Evolutionary conservation across 169 alveolate species (phyloP).

Genomic region (Plasmodium inui): DNA sequence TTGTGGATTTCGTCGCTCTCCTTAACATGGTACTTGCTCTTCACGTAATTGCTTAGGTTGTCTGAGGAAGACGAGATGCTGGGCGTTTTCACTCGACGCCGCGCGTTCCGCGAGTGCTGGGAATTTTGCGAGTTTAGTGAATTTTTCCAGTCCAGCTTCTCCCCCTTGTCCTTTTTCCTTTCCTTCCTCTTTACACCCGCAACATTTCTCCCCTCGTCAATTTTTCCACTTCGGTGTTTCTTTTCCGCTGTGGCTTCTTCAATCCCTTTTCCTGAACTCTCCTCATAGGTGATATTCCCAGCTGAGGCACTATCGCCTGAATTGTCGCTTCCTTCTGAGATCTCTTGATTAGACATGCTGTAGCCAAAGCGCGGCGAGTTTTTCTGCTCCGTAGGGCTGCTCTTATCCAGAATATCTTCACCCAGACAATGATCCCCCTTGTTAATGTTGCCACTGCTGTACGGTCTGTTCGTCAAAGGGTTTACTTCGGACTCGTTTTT

Average conservation of each 20-base stretch:
- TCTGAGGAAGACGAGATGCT: constrained; percentile 8
- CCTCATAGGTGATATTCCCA: neutral
- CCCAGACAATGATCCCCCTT: neutral
- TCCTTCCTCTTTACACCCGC: constrained; percentile 9
- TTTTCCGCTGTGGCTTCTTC: neutral
- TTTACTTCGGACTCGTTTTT: neutral
- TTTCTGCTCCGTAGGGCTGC: neutral
- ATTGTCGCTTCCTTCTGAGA: constrained; percentile 3
- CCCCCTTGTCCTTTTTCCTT: constrained; percentile 7
- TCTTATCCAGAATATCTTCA: neutral
- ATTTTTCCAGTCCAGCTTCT: neutral
- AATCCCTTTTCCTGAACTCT: neutral
- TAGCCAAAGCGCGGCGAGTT: constrained; percentile 58
- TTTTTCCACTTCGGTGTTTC: neutral
- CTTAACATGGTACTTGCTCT: neutral
- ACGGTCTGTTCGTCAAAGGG: neutral
- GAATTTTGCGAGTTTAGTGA: neutral
- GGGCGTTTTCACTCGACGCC: neutral
- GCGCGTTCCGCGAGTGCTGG: neutral
- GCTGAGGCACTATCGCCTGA: neutral
- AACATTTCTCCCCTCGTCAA: neutral
- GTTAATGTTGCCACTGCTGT: constrained; percentile 1
- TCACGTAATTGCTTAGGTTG: neutral
- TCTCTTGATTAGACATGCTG: constrained; percentile 16
- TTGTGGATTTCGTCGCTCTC: neutral